These are phyloP conservation scores for Blakeslea trispora DNA, from an alignment of 371 early-diverging fungal genomes.

Conservation along the genomic window DNA sequence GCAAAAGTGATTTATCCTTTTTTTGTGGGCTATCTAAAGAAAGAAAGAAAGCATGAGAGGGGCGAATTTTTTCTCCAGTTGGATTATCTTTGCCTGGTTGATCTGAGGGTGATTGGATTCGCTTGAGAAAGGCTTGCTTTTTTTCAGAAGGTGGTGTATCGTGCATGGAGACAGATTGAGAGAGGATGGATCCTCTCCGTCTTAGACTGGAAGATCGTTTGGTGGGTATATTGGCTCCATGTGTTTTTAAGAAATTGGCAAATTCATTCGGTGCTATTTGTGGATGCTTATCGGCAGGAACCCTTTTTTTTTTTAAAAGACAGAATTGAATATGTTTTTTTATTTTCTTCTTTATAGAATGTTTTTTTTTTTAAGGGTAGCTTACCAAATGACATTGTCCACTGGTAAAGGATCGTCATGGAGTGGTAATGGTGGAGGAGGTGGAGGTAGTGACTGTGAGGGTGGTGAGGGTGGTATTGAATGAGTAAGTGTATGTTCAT, in stretches of 20 bases:
- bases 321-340: background rate
- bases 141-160: constrained; percentile 22
- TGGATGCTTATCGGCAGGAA: constrained; percentile 39
- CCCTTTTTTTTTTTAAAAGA: constrained; percentile 15
- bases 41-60: background rate
- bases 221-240: constrained; percentile 24
- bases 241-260: constrained; percentile 33
- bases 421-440: background rate
- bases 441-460: background rate
- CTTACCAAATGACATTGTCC: background rate
- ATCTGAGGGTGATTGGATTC: no score
- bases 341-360: background rate
- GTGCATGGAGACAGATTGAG: constrained; percentile 33
- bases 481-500: constrained; percentile 13
- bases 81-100: no score
- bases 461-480: background rate
- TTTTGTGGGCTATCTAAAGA: background rate
- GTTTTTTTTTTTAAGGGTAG: background rate
- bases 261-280: constrained; percentile 43
- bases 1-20: constrained; percentile 21
- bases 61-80: constrained; percentile 1
- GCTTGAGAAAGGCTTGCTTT: constrained; percentile 6
- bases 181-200: constrained; percentile 29
- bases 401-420: constrained; percentile 7
- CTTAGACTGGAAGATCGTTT: constrained; percentile 19